A percentile compares a stretch with the other conserved stretches of the same genome.
These are phyloP conservation scores for Mycena venus DNA, from an alignment of 768 basidiomycete species.

Conservation along the genomic window DNA sequence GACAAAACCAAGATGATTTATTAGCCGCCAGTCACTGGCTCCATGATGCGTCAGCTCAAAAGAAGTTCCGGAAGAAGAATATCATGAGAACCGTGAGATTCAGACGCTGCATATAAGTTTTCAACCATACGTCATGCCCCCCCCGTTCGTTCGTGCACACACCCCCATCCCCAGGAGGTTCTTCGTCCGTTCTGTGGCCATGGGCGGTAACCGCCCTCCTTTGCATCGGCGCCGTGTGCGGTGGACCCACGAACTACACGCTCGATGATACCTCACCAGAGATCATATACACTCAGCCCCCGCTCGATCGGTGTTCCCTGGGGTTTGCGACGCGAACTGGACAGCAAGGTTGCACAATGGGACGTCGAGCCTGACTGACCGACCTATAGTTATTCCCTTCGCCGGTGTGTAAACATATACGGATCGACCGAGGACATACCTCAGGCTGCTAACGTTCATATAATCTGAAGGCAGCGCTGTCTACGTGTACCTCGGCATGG, in stretches of 20 bases:
- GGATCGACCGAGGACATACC: no score
- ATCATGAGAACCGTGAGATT: no score
- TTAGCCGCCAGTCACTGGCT: no score
- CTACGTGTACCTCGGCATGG: conserved; percentile 10
- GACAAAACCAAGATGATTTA: no score
- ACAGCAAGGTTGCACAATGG: not conserved
- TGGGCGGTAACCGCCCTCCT: not conserved
- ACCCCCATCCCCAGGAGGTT: no score
- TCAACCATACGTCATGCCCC: no score
- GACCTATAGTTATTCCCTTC: not conserved
- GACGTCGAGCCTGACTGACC: conserved; percentile 5
- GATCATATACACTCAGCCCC: not conserved
- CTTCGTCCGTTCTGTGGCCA: not conserved
- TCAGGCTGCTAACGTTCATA: no score
- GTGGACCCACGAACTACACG: not conserved
- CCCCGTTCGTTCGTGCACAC: no score
- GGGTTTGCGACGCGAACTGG: not conserved
- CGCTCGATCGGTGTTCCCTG: not conserved
- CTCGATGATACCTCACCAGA: not conserved
- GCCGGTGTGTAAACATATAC: not conserved
- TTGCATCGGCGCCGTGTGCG: not conserved
- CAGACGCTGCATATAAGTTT: no score
- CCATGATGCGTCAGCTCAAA: no score
- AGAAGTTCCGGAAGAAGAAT: no score
- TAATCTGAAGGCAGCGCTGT: conserved; percentile 3